Evolutionary conservation across 164 flowering plant genomes (phyloP), one percentile per base, ranked within the genome.

Genomic region (Macadamia tetraphylla): DNA sequence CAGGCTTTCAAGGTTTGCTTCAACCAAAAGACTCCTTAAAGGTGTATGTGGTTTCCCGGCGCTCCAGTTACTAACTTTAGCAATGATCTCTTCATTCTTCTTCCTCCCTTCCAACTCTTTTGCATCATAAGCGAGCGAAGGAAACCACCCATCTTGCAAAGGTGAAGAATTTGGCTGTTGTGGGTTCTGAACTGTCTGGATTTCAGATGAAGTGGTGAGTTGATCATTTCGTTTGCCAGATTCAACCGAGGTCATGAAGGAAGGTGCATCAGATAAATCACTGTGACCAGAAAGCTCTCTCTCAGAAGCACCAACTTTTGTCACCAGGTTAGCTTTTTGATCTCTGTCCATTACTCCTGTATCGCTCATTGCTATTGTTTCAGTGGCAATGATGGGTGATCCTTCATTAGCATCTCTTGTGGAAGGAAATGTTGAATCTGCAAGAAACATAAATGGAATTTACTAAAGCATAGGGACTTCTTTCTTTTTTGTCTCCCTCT

Each of bases 81-180:
- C 88, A 46, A 87, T 84, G 17, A 79, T 81, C 71, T 90, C 94
- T 75, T 88, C 91, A 29, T 87, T 89, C 77, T 84, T 88, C 76
- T 86, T 86, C 70, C 88, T 82, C 35, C 92, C 90, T 70, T 63
- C 70, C 1, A 88, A 80, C 55, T 88, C 92, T 59, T 81, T 81
- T 9, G 57, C 68, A 6, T 71, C 85, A 58, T 80, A 58, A 17
- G 83, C 60, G 6, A 80, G 63, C 35, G 89, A 80, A 30, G 94
- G 88, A 71, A 86, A 81, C 89, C 86, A 85, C 14, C 78, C 89
- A 53, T 78, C 74, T 71, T 83, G 78, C 43, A 67, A 62, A 68
- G 81, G 56, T 30, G 73, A 71, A 59, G 82, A 64, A 0, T 71
- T 66, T 15, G 71, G 70, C 63, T 68, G 76, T 48, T 84, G 78